Evolutionary conservation across 2,329 filamentous ascomycete species (phyloP).

Genomic region (Exophiala oligosperma): DNA sequence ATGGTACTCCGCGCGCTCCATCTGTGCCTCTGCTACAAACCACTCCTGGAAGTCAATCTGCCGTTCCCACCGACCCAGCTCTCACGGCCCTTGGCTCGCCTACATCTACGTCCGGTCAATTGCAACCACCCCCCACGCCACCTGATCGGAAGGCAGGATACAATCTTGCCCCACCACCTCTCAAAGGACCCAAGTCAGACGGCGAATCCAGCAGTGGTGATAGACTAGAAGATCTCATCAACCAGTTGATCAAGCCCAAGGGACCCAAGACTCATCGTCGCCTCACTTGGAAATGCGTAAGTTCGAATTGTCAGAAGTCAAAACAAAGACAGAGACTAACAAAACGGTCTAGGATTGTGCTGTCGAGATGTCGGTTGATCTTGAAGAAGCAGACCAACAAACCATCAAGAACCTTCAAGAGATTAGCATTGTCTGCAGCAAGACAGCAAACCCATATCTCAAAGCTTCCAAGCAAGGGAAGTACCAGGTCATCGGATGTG

Average conservation of each 20-base stretch:
- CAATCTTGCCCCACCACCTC: conserved; percentile 27
- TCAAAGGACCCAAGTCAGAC: conserved; percentile 11
- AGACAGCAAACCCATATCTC: conserved; percentile 28
- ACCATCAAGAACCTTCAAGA: conserved; percentile 28
- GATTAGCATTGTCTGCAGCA: conserved; percentile 30
- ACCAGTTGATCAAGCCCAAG: conserved; percentile 30
- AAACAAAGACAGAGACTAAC: conserved; percentile 3
- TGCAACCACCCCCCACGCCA: conserved; percentile 16
- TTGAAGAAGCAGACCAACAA: conserved; percentile 28
- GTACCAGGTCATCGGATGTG: conserved; percentile 29
- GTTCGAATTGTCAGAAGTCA: conserved; percentile 3
- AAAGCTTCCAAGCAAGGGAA: conserved; percentile 27
- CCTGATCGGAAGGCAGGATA: conserved; percentile 23
- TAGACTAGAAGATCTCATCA: conserved; percentile 30
- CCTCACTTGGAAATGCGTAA: conserved; percentile 30
- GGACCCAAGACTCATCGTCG: conserved; percentile 28
- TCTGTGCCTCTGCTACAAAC: conserved; percentile 17
- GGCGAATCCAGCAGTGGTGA: conserved; percentile 22
- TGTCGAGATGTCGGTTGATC: conserved; percentile 29
- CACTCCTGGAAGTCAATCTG: conserved; percentile 9
- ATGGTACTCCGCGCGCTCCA: conserved; percentile 22
- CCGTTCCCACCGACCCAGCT: conserved; percentile 4
- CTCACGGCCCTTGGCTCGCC: conserved; percentile 13
- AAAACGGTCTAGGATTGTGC: conserved; percentile 24
- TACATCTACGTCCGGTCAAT: conserved; percentile 8